Conservation (phyloP, 192 early-diverging fungal genomes). For the Gigaspora rosea region DNA sequence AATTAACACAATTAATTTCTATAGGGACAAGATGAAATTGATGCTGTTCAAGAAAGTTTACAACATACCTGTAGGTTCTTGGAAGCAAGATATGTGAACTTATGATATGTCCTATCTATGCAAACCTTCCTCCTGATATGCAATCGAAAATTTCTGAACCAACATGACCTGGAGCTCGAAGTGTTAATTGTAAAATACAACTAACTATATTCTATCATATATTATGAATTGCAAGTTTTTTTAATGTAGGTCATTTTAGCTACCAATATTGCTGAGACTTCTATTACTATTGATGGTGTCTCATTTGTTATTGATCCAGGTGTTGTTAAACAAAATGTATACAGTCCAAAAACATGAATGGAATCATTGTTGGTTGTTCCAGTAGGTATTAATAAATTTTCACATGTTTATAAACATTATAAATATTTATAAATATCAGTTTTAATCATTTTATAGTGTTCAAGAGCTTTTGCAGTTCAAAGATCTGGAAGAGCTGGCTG, state of each 20-base stretch:
- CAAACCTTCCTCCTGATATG: constrained; percentile 93
- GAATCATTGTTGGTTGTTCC: constrained; percentile 96
- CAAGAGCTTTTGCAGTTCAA: constrained; percentile 92
- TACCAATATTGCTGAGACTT: constrained; percentile 99
- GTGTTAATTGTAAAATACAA: constrained; percentile 42
- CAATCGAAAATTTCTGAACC: constrained; percentile 97
- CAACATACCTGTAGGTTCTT: constrained; percentile 73
- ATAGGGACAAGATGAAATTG: constrained; percentile 96
- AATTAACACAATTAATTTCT: no score
- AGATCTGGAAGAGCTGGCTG: constrained; percentile 92
- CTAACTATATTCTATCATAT: neutral
- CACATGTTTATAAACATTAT: neutral
- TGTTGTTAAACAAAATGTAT: constrained; percentile 94
- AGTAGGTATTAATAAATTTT: neutral
- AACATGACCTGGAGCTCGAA: constrained; percentile 88
- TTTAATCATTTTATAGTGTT: constrained; percentile 50
- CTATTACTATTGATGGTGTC: constrained; percentile 96
- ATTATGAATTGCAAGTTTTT: neutral
- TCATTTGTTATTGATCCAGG: constrained; percentile 98
- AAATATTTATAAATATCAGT: neutral
- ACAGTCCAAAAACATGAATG: constrained; percentile 94
- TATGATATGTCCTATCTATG: constrained; percentile 95
- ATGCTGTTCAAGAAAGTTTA: constrained; percentile 82
- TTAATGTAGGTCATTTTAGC: constrained; percentile 74
- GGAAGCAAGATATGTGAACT: constrained; percentile 89